Evolutionary conservation across 2,329 filamentous ascomycete species (phyloP).

Genomic region (Aureobasidium sp.): DNA sequence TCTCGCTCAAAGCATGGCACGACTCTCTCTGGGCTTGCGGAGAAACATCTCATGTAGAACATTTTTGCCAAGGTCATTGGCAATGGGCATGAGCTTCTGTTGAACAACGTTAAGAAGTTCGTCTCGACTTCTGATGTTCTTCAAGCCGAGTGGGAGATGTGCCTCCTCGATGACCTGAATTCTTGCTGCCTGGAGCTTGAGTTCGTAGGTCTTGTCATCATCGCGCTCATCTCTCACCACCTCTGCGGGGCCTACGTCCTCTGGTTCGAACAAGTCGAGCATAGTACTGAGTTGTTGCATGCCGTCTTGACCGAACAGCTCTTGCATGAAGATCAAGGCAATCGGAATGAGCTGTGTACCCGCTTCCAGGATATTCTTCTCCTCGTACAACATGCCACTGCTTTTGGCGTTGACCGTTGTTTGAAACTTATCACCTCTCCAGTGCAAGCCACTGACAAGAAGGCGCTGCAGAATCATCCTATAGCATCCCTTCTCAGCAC

Average conservation of each 20-base stretch:
- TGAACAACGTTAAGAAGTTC: background rate
- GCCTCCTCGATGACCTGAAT: constrained; percentile 5
- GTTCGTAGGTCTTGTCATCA: background rate
- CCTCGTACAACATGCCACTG: constrained; percentile 6
- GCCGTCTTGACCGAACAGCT: background rate
- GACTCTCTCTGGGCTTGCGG: no score
- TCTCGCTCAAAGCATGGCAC: background rate
- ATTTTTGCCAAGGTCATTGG: background rate
- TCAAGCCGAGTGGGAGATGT: background rate
- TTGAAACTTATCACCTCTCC: background rate
- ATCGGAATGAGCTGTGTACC: background rate
- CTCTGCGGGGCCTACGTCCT: background rate
- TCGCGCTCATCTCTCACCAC: background rate
- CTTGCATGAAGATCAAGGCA: background rate
- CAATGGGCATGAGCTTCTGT: background rate
- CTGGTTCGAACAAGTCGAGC: background rate
- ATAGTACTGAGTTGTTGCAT: background rate
- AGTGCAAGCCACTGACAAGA: background rate
- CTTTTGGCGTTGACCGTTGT: background rate
- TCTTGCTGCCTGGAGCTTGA: background rate
- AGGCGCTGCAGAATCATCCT: constrained; percentile 4
- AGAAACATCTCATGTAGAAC: background rate
- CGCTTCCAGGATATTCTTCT: background rate
- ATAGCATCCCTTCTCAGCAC: background rate
- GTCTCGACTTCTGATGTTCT: background rate